Conservation (phyloP, 2,329 filamentous ascomycete species). For the Penicillium hordei region DNA sequence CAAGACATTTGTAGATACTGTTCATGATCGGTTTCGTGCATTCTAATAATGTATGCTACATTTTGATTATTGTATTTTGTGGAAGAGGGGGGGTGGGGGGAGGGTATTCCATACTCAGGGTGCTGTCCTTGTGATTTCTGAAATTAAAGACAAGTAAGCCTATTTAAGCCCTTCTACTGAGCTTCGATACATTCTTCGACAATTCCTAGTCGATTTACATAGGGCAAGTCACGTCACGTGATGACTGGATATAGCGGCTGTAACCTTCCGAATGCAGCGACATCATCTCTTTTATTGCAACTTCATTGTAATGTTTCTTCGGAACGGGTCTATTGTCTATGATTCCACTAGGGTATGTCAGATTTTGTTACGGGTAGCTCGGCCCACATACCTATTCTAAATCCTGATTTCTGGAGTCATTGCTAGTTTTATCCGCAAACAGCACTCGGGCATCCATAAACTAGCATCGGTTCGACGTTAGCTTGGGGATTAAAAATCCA, state of each 20-base stretch:
- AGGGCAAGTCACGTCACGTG: slow-evolving; percentile 16
- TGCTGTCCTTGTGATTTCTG: accelerated
- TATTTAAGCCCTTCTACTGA: neutral
- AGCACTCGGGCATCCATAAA: slow-evolving; percentile 6
- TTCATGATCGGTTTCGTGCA: neutral
- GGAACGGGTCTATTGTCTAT: neutral
- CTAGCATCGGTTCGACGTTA: slow-evolving; percentile 7
- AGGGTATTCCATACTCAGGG: too few relatives aligned
- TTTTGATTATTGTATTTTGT: neutral
- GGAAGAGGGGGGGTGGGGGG: too few relatives aligned
- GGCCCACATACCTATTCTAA: neutral
- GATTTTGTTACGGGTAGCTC: neutral
- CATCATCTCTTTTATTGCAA: slow-evolving; percentile 9
- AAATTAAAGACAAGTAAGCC: neutral
- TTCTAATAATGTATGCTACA: neutral
- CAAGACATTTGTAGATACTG: neutral
- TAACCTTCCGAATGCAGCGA: slow-evolving; percentile 27
- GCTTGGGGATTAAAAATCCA: neutral
- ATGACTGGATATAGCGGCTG: slow-evolving; percentile 10
- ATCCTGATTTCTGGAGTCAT: neutral
- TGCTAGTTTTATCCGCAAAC: slow-evolving; percentile 19
- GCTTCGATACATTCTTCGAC: neutral
- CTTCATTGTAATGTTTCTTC: slow-evolving; percentile 1
- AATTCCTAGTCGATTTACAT: neutral
- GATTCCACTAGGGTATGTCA: neutral